These are phyloP conservation scores for Penicillium sp. DNA, from an alignment of 2,329 filamentous ascomycete species.

Conservation along the genomic window DNA sequence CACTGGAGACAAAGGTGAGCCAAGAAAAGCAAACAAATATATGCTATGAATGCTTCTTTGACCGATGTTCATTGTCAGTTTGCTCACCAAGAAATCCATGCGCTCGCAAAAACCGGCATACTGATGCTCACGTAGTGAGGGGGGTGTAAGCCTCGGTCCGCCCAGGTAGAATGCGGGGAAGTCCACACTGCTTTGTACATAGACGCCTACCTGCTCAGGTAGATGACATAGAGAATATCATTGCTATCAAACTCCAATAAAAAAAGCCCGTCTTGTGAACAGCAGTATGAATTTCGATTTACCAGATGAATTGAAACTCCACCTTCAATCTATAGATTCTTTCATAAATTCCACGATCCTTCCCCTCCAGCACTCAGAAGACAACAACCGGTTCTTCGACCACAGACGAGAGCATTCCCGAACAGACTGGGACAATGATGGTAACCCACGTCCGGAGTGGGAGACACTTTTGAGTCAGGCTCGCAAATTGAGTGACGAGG, in stretches of 20 bases:
- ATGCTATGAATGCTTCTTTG: too few species aligned
- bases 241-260: background rate
- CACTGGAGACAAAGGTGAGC: too few species aligned
- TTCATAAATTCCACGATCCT: conserved; percentile 56
- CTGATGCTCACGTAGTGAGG: background rate
- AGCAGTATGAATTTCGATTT: conserved; percentile 57
- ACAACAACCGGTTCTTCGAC: conserved; percentile 67
- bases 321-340: conserved; percentile 54
- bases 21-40: too few species aligned
- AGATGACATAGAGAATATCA: background rate
- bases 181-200: background rate
- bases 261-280: background rate
- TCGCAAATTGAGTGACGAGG: conserved; percentile 55
- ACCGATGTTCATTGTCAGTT: too few species aligned
- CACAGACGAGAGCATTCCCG: conserved; percentile 63
- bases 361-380: conserved; percentile 48
- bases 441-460: conserved; percentile 61
- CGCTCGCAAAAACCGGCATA: background rate
- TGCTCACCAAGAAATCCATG: background rate
- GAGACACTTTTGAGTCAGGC: conserved; percentile 55
- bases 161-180: conserved; percentile 16
- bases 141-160: conserved; percentile 14
- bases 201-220: background rate
- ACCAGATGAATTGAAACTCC: conserved; percentile 50
- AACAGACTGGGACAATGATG: conserved; percentile 61